phyloP scores from a whole-genome alignment of 2,329 filamentous ascomycete species.

The Pyrenophora seminiperda region DNA sequence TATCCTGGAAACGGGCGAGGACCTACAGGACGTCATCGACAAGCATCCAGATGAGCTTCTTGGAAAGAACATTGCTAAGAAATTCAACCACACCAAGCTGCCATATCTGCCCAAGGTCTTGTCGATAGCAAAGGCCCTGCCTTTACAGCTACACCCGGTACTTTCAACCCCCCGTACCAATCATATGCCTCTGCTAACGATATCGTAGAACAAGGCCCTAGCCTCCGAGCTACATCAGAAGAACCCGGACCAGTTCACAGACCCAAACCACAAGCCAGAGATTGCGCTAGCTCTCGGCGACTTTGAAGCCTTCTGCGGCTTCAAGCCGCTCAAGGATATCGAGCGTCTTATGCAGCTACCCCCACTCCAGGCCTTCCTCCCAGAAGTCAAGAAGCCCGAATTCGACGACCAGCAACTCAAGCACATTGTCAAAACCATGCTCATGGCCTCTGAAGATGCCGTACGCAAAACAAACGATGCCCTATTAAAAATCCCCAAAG shows the following conservation, averaged over 20 bases:
- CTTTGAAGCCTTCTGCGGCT: conserved; percentile 78
- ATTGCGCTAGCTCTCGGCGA: conserved; percentile 73
- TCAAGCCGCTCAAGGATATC: conserved; percentile 69
- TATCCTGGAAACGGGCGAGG: conserved; percentile 65
- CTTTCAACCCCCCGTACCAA: background rate
- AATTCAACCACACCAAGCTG: conserved; percentile 66
- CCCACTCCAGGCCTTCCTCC: conserved; percentile 61
- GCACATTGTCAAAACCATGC: conserved; percentile 60
- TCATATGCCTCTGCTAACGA: conserved; percentile 8
- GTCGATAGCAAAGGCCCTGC: conserved; percentile 75
- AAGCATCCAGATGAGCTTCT: conserved; percentile 66
- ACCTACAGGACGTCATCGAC: conserved; percentile 68
- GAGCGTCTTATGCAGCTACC: conserved; percentile 62
- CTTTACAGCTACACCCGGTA: conserved; percentile 72
- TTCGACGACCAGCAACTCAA: conserved; percentile 66
- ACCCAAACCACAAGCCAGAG: conserved; percentile 80
- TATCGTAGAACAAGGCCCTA: conserved; percentile 62
- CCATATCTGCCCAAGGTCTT: conserved; percentile 78
- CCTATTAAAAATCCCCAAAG: conserved; percentile 56
- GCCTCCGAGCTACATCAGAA: conserved; percentile 66
- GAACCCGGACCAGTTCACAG: conserved; percentile 69
- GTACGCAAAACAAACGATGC: conserved; percentile 60
- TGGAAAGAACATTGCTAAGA: conserved; percentile 64
- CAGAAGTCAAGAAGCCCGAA: conserved; percentile 45
- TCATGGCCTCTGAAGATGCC: conserved; percentile 59